A percentile compares a stretch with the other conserved stretches of the same genome.
phyloP scores from a whole-genome alignment of 805 yeast genomes.

The Candida vartiovaarae region DNA sequence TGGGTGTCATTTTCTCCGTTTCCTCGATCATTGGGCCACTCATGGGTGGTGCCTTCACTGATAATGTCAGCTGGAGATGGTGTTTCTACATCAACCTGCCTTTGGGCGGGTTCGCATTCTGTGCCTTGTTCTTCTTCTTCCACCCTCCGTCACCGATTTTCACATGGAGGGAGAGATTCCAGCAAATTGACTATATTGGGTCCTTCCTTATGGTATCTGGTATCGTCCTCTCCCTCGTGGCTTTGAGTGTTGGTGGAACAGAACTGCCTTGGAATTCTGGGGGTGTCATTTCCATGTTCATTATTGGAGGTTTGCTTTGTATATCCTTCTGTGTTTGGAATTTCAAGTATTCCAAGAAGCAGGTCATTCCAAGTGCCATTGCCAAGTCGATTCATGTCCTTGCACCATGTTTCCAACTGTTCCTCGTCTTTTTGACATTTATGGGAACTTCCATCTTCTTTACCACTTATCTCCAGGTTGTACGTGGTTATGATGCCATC shows the following conservation, averaged over 20 bases:
- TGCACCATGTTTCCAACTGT: constrained; percentile 32
- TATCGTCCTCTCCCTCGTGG: constrained; percentile 38
- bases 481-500: constrained; percentile 26
- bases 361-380: constrained; percentile 22
- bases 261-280: constrained; percentile 48
- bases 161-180: constrained; percentile 30
- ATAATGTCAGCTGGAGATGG: constrained; percentile 65
- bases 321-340: constrained; percentile 9
- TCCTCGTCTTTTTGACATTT: constrained; percentile 33
- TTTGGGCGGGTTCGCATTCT: constrained; percentile 46
- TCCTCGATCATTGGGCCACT: constrained; percentile 57
- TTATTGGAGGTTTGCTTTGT: constrained; percentile 21
- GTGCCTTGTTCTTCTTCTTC: constrained; percentile 33
- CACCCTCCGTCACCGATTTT: constrained; percentile 40
- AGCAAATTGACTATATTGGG: constrained; percentile 38
- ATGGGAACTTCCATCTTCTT: constrained; percentile 31
- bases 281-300: constrained; percentile 40
- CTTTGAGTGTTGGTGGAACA: constrained; percentile 47
- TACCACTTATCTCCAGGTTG: constrained; percentile 44
- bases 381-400: no score
- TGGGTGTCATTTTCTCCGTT: constrained; percentile 32
- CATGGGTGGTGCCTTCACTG: constrained; percentile 60
- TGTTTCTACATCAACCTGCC: constrained; percentile 67
- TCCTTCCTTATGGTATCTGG: constrained; percentile 34
- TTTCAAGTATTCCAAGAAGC: constrained; percentile 9